Evolutionary conservation across 495 filamentous ascomycete genomes (phyloP).

Genomic region (Lophiostoma macrostomum): DNA sequence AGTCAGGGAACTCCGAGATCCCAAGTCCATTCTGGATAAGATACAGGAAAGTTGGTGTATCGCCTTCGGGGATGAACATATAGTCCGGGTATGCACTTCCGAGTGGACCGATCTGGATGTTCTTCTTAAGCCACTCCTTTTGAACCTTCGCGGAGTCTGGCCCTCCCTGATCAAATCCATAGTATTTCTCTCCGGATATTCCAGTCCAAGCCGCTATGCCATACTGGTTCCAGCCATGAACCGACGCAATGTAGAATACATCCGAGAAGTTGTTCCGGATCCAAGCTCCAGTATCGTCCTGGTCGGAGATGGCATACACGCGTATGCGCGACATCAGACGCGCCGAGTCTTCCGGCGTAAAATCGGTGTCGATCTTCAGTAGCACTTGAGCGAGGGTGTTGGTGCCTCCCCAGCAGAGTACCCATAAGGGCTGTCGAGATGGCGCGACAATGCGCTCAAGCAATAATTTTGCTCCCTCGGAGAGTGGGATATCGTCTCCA

Average conservation of each 20-base stretch:
- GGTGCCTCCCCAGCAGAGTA: conserved; percentile 50
- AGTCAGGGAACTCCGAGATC: conserved; percentile 45
- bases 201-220: conserved; percentile 49
- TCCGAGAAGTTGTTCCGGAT: conserved; percentile 47
- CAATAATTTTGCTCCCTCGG: conserved; percentile 42
- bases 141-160: conserved; percentile 44
- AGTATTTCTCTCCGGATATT: conserved; percentile 48
- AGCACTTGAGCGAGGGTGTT: conserved; percentile 49
- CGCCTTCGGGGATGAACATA: conserved; percentile 48
- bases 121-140: conserved; percentile 47
- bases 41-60: conserved; percentile 49
- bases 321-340: conserved; percentile 43
- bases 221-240: conserved; percentile 51
- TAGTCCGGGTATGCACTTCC: conserved; percentile 46
- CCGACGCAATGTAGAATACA: conserved; percentile 48
- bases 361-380: conserved; percentile 36
- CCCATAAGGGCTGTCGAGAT: conserved; percentile 43
- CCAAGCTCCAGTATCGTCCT: conserved; percentile 51
- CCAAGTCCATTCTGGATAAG: conserved; percentile 50
- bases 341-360: conserved; percentile 35
- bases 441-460: conserved; percentile 37
- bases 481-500: conserved; percentile 23
- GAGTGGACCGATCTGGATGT: conserved; percentile 48
- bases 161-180: conserved; percentile 47
- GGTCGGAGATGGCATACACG: conserved; percentile 51